A percentile compares a stretch with the other conserved stretches of the same genome.
These are phyloP conservation scores for Septoria petroselini DNA, from an alignment of 2,329 filamentous ascomycete species.

Conservation along the genomic window DNA sequence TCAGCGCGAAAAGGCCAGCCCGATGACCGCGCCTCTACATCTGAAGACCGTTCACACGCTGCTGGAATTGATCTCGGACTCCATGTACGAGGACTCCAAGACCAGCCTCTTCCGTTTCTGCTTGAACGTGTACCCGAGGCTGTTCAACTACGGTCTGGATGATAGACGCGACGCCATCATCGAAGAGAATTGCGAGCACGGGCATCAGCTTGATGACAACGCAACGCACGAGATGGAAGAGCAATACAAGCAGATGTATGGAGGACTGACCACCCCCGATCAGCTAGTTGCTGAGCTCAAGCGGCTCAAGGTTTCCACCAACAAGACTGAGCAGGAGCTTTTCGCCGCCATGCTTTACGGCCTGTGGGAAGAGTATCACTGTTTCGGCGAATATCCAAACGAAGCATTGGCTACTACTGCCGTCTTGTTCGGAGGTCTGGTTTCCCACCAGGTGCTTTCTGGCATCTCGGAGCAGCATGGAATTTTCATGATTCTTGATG, in stretches of 20 bases:
- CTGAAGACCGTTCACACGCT: conserved; percentile 82
- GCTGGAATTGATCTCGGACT: conserved; percentile 68
- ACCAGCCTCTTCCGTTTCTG: conserved; percentile 80
- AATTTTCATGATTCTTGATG: conserved; percentile 96
- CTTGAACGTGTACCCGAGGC: conserved; percentile 84
- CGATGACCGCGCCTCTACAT: conserved; percentile 70
- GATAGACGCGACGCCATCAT: conserved; percentile 76
- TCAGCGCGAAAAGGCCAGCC: conserved; percentile 66
- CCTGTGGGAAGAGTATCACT: conserved; percentile 93
- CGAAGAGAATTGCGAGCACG: conserved; percentile 70
- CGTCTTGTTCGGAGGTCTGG: conserved; percentile 84
- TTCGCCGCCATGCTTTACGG: conserved; percentile 99
- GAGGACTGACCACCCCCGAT: conserved; percentile 79
- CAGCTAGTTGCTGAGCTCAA: conserved; percentile 81
- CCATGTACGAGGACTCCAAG: conserved; percentile 63
- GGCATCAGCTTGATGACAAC: conserved; percentile 74
- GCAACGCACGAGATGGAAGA: conserved; percentile 94
- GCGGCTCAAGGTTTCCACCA: conserved; percentile 81
- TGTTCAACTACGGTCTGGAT: conserved; percentile 95
- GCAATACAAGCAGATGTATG: conserved; percentile 97
- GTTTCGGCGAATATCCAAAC: conserved; percentile 93
- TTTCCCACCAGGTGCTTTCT: conserved; percentile 87
- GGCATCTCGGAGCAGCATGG: conserved; percentile 88
- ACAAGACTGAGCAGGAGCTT: conserved; percentile 82
- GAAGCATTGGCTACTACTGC: conserved; percentile 93